phyloP scores from a whole-genome alignment of 139 green algal genomes.

The Tetradesmus obliquus region DNA sequence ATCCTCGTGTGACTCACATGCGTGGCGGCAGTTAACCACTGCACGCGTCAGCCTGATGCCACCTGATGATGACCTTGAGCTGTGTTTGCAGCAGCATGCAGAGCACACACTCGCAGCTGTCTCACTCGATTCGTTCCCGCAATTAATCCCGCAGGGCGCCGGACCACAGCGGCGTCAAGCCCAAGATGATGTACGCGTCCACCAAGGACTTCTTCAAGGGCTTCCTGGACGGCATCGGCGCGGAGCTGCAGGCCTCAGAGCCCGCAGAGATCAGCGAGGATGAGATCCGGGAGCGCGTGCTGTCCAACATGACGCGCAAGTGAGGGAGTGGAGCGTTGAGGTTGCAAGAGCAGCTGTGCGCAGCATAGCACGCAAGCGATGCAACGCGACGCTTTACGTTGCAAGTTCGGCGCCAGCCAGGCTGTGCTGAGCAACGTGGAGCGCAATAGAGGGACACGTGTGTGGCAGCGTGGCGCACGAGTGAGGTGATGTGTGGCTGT shows the following conservation, averaged over 20 bases:
- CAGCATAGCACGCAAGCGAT: not conserved
- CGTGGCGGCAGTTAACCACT: no score
- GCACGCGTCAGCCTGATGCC: no score
- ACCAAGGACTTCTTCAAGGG: conserved; percentile 94
- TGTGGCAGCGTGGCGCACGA: no score
- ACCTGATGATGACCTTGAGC: no score
- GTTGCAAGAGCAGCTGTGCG: not conserved
- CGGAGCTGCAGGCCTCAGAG: conserved; percentile 85
- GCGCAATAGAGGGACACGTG: no score
- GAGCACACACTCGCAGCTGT: not conserved
- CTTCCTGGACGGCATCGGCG: conserved; percentile 79
- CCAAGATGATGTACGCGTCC: conserved; percentile 93
- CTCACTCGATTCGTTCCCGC: not conserved
- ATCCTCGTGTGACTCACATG: no score
- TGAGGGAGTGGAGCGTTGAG: conserved; percentile 6
- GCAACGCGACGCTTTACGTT: no score
- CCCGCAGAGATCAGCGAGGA: conserved; percentile 71
- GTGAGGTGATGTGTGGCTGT: no score
- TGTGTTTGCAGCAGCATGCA: not conserved
- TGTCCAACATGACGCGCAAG: conserved; percentile 63
- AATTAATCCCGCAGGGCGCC: conserved; percentile 70
- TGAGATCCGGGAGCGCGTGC: conserved; percentile 59
- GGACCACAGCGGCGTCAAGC: conserved; percentile 71
- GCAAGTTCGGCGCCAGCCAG: no score
- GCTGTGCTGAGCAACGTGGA: no score